A percentile compares a stretch with the other conserved stretches of the same genome.
Conservation (phyloP, 768 basidiomycete genomes). For the Termitomyces sp. region DNA sequence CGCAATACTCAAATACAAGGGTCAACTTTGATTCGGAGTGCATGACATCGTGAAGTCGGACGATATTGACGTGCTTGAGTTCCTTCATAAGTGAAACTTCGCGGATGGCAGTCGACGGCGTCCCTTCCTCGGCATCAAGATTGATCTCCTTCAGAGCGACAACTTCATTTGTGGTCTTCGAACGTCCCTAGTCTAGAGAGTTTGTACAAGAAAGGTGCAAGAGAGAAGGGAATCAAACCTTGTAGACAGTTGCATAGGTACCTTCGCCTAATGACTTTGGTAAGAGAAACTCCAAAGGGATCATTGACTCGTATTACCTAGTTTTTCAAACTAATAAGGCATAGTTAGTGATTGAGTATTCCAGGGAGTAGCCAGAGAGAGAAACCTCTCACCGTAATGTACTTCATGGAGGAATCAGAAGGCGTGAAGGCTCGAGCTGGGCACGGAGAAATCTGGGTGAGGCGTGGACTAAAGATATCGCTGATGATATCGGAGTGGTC, state of each 20-base stretch:
- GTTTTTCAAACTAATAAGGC: slow-evolving; percentile 71
- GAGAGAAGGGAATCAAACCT: slow-evolving; percentile 44
- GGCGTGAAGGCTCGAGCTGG: slow-evolving; percentile 1
- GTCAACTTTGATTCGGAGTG: slow-evolving; percentile 98
- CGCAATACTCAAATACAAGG: slow-evolving; percentile 97
- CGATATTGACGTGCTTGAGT: slow-evolving; percentile 97
- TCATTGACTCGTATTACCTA: slow-evolving; percentile 43
- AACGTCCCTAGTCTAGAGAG: slow-evolving; percentile 64
- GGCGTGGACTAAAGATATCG: background rate
- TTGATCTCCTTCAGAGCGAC: slow-evolving; percentile 99
- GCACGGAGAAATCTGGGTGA: background rate
- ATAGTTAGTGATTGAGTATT: background rate
- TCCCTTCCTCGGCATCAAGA: slow-evolving; percentile 98
- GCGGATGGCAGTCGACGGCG: slow-evolving; percentile 96
- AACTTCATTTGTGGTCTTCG: slow-evolving; percentile 96
- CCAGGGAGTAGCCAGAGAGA: background rate
- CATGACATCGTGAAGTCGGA: slow-evolving; percentile 96
- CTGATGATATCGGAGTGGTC: background rate
- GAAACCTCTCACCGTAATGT: slow-evolving; percentile 42
- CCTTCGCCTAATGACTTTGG: slow-evolving; percentile 75
- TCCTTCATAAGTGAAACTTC: slow-evolving; percentile 99
- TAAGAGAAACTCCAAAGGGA: slow-evolving; percentile 24
- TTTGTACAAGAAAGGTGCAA: background rate
- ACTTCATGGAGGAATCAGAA: slow-evolving; percentile 35
- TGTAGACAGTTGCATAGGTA: slow-evolving; percentile 97